Evolutionary conservation across 805 yeast genomes (phyloP), one percentile per base, ranked within the genome.

Genomic region (Candida endomychidarum): DNA sequence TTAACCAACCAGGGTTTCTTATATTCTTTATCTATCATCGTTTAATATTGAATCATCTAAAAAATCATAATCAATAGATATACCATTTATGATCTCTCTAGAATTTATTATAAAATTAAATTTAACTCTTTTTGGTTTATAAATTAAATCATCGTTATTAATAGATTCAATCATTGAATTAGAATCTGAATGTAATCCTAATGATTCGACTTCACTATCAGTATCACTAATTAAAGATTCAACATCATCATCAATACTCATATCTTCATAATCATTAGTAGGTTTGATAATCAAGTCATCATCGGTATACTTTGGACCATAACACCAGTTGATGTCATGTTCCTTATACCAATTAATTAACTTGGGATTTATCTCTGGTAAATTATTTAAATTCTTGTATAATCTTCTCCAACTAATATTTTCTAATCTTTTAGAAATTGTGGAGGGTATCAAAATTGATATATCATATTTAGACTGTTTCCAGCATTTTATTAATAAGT

Each of bases 271-370:
- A 26, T 35, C 25, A 18, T 38, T 16, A 4, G n/a, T n/a, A n/a
- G 28, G 25, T 8, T 20, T 15, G 9, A 4, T 12, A 5, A 29
- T 21, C 11, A 32, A 26, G n/a, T 40, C 46, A 9, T 31, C 44
- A 26, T 21, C 27, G 14, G 27, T 22, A 31, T 41, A 48, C 41
- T 63, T 61, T 15, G 82, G 81, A 1, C 81, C 82, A 49, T 71
- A 77, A 36, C 77, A 61, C 63, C 77, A 75, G 3, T 80, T 77
- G 34, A 74, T 67, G 50, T 77, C 82, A 43, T 74, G 72, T 41
- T 61, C 67, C 50, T 77, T 77, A 49, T 63, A 67, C 82, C 82
- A 77, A 54, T 77, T 76, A 28, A 77, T 75, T 24, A 46, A 45
- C 4, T 62, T 56, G 1, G 82, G 81, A 39, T 65, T 53, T 6